A percentile compares a stretch with the other conserved stretches of the same genome.
Conservation (phyloP, 2,329 filamentous ascomycete genomes). For the Ophiostoma piceae region DNA sequence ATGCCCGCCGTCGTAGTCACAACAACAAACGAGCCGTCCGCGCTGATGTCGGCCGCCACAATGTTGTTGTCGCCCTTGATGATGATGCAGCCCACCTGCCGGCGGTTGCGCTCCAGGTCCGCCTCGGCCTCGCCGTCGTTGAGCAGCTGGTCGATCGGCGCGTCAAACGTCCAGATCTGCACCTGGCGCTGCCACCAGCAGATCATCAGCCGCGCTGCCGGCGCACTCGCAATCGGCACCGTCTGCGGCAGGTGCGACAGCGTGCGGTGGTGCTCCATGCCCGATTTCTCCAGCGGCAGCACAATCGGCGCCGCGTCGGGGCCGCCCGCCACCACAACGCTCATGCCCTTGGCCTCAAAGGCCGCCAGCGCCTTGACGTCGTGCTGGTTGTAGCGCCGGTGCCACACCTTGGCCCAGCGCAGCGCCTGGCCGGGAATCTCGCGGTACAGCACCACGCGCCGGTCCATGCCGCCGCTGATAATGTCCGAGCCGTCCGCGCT, state of each 20-base stretch:
- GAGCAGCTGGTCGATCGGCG: conserved; percentile 44
- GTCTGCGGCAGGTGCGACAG: conserved; percentile 80
- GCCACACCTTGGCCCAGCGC: conserved; percentile 80
- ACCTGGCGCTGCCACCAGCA: conserved; percentile 92
- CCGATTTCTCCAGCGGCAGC: conserved; percentile 70
- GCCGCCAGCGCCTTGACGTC: conserved; percentile 93
- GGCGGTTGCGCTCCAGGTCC: conserved; percentile 49
- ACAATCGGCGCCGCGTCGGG: conserved; percentile 81
- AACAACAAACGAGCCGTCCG: conserved; percentile 67
- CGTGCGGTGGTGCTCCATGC: conserved; percentile 72
- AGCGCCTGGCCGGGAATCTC: conserved; percentile 45
- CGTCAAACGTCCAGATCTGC: conserved; percentile 65
- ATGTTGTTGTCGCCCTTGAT: conserved; percentile 75
- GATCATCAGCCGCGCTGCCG: conserved; percentile 68
- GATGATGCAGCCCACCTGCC: conserved; percentile 64
- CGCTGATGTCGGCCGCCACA: conserved; percentile 61
- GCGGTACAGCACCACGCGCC: conserved; percentile 77
- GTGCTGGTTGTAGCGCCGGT: conserved; percentile 81
- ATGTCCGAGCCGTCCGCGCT: conserved; percentile 76
- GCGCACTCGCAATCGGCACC: conserved; percentile 66
- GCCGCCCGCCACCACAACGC: conserved; percentile 85
- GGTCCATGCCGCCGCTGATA: conserved; percentile 87
- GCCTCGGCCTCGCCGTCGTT: conserved; percentile 32
- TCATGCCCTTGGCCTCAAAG: conserved; percentile 78
- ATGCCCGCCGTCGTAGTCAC: conserved; percentile 68